Evolutionary conservation across 345 rosid genomes (phyloP).

Genomic region (Xanthoceras sorbifolium): DNA sequence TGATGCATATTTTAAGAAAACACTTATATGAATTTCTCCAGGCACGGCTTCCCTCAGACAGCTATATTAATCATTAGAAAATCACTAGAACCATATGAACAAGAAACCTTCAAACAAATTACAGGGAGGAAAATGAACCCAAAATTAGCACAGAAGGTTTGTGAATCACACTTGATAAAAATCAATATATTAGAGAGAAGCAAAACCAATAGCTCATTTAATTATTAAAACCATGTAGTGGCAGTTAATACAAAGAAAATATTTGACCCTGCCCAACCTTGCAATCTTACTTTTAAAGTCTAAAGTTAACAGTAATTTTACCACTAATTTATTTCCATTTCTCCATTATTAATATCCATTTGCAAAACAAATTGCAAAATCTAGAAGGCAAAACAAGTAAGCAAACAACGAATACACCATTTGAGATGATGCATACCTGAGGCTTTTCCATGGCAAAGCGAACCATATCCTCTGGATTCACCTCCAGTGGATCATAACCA

Average conservation of each 20-base stretch:
- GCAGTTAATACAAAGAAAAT: slow-evolving; percentile 6
- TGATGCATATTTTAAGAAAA: background rate
- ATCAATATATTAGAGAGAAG: background rate
- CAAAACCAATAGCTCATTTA: background rate
- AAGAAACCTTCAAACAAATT: background rate
- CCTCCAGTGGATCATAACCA: slow-evolving; percentile 96
- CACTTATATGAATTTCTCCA: background rate
- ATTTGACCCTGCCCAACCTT: background rate
- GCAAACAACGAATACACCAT: slow-evolving; percentile 18
- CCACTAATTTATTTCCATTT: slow-evolving; percentile 10
- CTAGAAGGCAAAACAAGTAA: slow-evolving; percentile 6
- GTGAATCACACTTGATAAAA: background rate
- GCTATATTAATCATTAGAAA: slow-evolving; percentile 1
- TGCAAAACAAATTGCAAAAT: slow-evolving; percentile 5
- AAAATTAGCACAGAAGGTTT: slow-evolving; percentile 12
- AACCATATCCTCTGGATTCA: slow-evolving; percentile 99
- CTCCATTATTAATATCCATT: slow-evolving; percentile 2
- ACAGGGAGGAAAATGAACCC: background rate
- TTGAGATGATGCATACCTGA: slow-evolving; percentile 57
- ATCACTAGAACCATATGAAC: background rate
- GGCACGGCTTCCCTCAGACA: background rate
- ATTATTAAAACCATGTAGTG: background rate
- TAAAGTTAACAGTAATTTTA: background rate
- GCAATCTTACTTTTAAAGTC: background rate
- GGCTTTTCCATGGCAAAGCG: slow-evolving; percentile 89